Evolutionary conservation across 495 filamentous ascomycete genomes (phyloP).

Genomic region (Xylaria palmicola): DNA sequence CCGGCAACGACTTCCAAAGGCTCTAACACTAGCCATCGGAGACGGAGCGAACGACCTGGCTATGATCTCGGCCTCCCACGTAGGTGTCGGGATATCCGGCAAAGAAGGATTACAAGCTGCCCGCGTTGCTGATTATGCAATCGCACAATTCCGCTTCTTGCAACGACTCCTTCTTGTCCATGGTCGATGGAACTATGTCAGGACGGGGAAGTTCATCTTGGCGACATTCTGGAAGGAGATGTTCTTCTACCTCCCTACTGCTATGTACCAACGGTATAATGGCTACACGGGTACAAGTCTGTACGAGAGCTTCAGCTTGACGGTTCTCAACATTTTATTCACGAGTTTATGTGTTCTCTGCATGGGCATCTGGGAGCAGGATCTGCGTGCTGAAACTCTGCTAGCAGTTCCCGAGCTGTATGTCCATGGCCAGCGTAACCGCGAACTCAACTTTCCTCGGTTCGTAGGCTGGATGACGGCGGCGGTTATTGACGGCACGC

Average conservation of each 20-base stretch:
- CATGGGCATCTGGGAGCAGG: constrained; percentile 83
- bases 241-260: constrained; percentile 83
- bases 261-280: constrained; percentile 79
- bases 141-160: constrained; percentile 87
- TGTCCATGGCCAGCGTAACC: constrained; percentile 71
- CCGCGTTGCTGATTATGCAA: constrained; percentile 85
- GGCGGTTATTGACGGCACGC: constrained; percentile 68
- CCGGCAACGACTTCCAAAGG: constrained; percentile 64
- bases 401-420: constrained; percentile 89
- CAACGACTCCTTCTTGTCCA: constrained; percentile 86
- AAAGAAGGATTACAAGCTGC: constrained; percentile 90
- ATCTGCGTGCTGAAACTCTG: constrained; percentile 74
- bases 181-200: constrained; percentile 89
- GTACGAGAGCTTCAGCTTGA: constrained; percentile 80
- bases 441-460: constrained; percentile 71
- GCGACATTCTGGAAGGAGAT: constrained; percentile 85
- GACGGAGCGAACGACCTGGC: constrained; percentile 94
- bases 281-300: constrained; percentile 88
- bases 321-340: constrained; percentile 90
- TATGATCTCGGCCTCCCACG: constrained; percentile 93
- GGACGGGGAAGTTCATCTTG: constrained; percentile 86
- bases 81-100: constrained; percentile 88
- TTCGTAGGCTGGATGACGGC: constrained; percentile 80
- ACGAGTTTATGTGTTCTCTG: constrained; percentile 87
- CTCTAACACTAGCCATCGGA: constrained; percentile 87